Percentiles rank a stretch among this genome's conserved stretches.
Evolutionary conservation across 805 yeast genomes (phyloP).

Genomic region (Isabelozyma heimii): DNA sequence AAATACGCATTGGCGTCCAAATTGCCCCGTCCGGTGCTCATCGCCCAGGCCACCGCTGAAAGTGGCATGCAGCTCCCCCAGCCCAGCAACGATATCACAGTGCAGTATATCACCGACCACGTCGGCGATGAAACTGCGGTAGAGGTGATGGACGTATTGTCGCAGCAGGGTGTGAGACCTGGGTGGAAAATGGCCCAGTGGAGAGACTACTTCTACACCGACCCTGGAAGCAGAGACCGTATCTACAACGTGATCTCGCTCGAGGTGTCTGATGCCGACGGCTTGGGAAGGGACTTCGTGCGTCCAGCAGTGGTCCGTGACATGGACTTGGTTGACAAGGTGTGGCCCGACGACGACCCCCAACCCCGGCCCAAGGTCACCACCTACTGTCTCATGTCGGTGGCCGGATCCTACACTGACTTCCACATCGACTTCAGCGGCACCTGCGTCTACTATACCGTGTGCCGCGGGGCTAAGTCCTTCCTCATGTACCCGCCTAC

Average conservation of each 20-base stretch:
- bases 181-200: constrained; percentile 72
- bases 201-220: constrained; percentile 64
- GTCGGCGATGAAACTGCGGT: constrained; percentile 64
- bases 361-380: constrained; percentile 57
- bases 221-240: constrained; percentile 50
- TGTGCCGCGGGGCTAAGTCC: constrained; percentile 69
- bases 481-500: constrained; percentile 84
- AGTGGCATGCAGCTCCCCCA: constrained; percentile 57
- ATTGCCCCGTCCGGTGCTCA: constrained; percentile 43
- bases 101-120: constrained; percentile 51
- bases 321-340: constrained; percentile 65
- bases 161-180: constrained; percentile 63
- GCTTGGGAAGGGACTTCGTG: constrained; percentile 44
- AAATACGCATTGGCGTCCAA: constrained; percentile 33
- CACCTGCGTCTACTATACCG: constrained; percentile 85
- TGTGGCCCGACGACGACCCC: constrained; percentile 47
- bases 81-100: constrained; percentile 38
- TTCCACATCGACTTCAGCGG: constrained; percentile 93
- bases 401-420: constrained; percentile 76
- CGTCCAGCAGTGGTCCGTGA: constrained; percentile 67
- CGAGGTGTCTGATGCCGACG: constrained; percentile 62
- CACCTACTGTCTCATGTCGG: constrained; percentile 84
- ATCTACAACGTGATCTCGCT: constrained; percentile 78
- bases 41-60: constrained; percentile 28
- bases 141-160: constrained; percentile 86